A percentile compares a stretch with the other conserved stretches of the same genome.
These are phyloP conservation scores for Carex kokanica DNA, from an alignment of 176 grass and related monocot species.

Conservation along the genomic window DNA sequence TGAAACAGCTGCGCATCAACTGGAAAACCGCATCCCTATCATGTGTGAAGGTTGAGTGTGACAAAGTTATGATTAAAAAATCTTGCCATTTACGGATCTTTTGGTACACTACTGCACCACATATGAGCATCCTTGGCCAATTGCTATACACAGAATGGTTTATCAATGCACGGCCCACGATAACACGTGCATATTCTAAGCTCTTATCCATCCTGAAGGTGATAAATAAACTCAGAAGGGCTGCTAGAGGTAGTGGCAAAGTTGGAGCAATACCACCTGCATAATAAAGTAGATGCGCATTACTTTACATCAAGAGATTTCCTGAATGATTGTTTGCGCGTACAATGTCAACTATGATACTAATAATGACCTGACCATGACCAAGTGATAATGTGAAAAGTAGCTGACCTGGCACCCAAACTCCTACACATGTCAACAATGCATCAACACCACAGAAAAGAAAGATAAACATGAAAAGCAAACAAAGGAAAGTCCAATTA, in stretches of 20 bases:
- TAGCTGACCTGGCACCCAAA: too few relatives aligned
- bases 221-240: constrained; percentile 59
- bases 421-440: too few relatives aligned
- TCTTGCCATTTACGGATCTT: constrained; percentile 69
- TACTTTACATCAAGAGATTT: neutral
- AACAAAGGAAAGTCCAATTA: too few relatives aligned
- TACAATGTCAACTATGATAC: neutral
- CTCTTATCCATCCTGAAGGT: constrained; percentile 62
- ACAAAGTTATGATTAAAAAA: constrained; percentile 52
- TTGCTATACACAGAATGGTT: constrained; percentile 48
- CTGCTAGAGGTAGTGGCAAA: constrained; percentile 68
- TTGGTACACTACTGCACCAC: constrained; percentile 57
- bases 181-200: constrained; percentile 36
- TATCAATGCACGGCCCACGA: constrained; percentile 41
- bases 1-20: constrained; percentile 69
- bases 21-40: constrained; percentile 51
- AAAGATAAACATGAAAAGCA: too few relatives aligned
- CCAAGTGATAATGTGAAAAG: neutral
- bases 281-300: neutral
- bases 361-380: neutral
- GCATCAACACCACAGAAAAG: too few relatives aligned
- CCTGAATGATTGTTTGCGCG: neutral
- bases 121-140: constrained; percentile 57
- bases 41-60: constrained; percentile 35
- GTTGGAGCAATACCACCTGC: constrained; percentile 46